These are phyloP conservation scores for Aureobasidium sp. DNA, from an alignment of 2,329 filamentous ascomycete species.

Conservation along the genomic window DNA sequence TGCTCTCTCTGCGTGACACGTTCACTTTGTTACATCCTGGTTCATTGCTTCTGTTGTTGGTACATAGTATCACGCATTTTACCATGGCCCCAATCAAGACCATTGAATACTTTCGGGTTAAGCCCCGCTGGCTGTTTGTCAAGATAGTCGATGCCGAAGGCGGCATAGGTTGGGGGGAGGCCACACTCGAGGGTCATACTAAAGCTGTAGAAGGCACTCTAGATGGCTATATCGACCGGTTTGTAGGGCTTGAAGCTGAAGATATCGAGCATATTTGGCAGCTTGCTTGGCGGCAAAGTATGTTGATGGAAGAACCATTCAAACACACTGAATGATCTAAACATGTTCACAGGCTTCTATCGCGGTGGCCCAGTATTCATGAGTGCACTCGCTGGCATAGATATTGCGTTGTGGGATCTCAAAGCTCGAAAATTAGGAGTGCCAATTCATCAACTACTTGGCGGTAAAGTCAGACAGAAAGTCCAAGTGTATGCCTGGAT, in stretches of 20 bases:
- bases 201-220: slow-evolving; percentile 66
- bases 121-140: slow-evolving; percentile 68
- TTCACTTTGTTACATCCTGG: background rate
- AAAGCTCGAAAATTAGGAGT: slow-evolving; percentile 58
- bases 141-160: slow-evolving; percentile 62
- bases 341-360: slow-evolving; percentile 51
- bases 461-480: slow-evolving; percentile 63
- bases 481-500: slow-evolving; percentile 71
- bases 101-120: slow-evolving; percentile 68
- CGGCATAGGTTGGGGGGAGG: slow-evolving; percentile 64
- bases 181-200: slow-evolving; percentile 64
- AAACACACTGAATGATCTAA: too few relatives aligned
- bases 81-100: slow-evolving; percentile 55
- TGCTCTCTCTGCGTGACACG: background rate
- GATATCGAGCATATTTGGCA: slow-evolving; percentile 78
- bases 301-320: background rate
- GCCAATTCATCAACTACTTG: slow-evolving; percentile 65
- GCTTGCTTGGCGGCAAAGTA: slow-evolving; percentile 52
- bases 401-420: slow-evolving; percentile 74
- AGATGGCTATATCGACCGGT: slow-evolving; percentile 55
- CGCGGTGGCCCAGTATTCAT: slow-evolving; percentile 70
- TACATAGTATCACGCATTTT: too few relatives aligned
- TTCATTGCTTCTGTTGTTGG: background rate
- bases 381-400: slow-evolving; percentile 67
- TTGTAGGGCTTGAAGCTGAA: slow-evolving; percentile 61